These are phyloP conservation scores for Trametes meyenii DNA, from an alignment of 768 basidiomycete species.

Conservation along the genomic window DNA sequence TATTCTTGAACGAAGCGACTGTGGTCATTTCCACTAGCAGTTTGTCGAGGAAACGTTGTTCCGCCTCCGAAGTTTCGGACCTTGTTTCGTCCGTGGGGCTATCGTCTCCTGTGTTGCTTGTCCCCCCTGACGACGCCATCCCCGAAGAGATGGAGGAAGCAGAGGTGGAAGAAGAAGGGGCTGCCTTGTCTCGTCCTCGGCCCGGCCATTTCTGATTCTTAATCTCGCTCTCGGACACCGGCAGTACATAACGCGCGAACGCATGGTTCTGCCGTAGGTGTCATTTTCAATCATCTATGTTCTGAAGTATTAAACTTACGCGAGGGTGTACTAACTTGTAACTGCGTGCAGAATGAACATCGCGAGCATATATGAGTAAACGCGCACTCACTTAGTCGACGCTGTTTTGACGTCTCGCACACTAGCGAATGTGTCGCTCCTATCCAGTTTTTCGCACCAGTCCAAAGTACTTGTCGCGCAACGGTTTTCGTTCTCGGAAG, in stretches of 20 bases:
- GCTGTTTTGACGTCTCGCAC: constrained; percentile 28
- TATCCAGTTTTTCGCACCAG: constrained; percentile 11
- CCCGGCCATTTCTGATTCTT: constrained; percentile 25
- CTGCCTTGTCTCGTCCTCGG: constrained; percentile 2
- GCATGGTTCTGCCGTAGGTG: constrained; percentile 21
- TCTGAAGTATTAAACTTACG: background rate
- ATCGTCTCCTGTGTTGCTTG: background rate
- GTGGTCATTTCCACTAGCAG: constrained; percentile 20
- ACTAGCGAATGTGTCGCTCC: constrained; percentile 7
- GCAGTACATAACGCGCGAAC: constrained; percentile 28
- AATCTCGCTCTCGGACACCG: constrained; percentile 21
- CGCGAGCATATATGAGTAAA: background rate
- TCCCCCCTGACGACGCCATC: background rate
- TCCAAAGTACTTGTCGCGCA: background rate
- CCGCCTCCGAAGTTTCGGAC: constrained; percentile 5
- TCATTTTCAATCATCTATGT: too few relatives aligned
- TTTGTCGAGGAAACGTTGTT: constrained; percentile 5
- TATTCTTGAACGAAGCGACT: constrained; percentile 19
- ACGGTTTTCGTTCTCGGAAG: background rate
- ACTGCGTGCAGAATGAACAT: background rate
- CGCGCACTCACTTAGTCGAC: constrained; percentile 13
- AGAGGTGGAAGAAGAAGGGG: background rate
- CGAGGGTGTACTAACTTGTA: constrained; percentile 11
- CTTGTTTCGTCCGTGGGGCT: background rate
- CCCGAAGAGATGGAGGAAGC: background rate